Evolutionary conservation across 139 green algal species (phyloP).

Genomic region (Chlamydomonas schloesseri): DNA sequence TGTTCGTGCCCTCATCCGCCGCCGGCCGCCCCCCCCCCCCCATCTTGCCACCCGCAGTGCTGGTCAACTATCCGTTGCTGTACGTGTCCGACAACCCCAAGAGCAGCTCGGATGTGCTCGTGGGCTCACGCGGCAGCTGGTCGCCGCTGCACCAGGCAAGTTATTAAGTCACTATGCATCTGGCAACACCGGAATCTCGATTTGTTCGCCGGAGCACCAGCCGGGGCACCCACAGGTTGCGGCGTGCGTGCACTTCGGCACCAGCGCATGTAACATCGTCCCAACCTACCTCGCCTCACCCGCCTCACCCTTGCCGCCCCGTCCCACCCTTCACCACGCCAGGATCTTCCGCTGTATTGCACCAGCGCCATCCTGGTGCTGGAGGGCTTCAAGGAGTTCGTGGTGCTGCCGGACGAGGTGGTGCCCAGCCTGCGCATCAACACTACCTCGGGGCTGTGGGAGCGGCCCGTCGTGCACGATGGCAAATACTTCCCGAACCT

Average conservation of each 20-base stretch:
- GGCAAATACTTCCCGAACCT: not conserved
- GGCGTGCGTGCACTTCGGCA: no score
- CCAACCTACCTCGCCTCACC: no score
- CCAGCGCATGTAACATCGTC: no score
- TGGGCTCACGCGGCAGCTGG: constrained; percentile 22
- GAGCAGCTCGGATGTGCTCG: constrained; percentile 34
- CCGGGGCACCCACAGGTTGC: no score
- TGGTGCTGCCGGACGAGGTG: not conserved
- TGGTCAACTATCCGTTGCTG: constrained; percentile 35
- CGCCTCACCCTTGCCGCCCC: no score
- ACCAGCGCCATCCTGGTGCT: constrained; percentile 34
- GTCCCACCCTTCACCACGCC: no score
- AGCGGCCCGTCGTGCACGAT: not conserved
- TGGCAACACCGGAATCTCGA: no score
- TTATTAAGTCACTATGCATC: no score
- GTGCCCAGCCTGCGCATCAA: constrained; percentile 15
- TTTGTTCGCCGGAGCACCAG: no score
- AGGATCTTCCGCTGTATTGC: constrained; percentile 42
- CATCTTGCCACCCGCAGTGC: not conserved
- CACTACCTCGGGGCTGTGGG: not conserved
- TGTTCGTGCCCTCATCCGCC: no score
- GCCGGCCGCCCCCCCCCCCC: not conserved
- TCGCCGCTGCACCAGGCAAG: constrained; percentile 37
- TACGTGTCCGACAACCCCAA: constrained; percentile 39
- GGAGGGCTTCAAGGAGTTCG: not conserved